These are phyloP conservation scores for Kodamaea suecica DNA, from an alignment of 1,139 yeast species.

Conservation along the genomic window DNA sequence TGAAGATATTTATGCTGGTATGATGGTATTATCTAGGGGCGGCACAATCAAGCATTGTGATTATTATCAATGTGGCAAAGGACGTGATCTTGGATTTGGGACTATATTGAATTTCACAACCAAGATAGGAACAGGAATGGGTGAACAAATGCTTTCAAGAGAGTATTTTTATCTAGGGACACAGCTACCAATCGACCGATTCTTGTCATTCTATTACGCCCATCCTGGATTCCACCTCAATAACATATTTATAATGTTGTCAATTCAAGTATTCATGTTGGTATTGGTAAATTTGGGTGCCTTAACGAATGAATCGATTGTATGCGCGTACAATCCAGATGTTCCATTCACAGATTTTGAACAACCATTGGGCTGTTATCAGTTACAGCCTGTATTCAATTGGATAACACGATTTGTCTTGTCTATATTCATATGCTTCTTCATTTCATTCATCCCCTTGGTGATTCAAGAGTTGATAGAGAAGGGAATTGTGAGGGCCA, in stretches of 20 bases:
- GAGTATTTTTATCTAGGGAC: constrained; percentile 84
- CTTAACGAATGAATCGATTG: constrained; percentile 54
- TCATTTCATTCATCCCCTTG: constrained; percentile 78
- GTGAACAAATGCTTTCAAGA: constrained; percentile 81
- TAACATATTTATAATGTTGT: constrained; percentile 72
- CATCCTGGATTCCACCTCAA: constrained; percentile 90
- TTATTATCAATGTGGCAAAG: constrained; percentile 88
- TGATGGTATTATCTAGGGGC: constrained; percentile 76
- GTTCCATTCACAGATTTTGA: constrained; percentile 59
- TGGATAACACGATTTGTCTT: constrained; percentile 82
- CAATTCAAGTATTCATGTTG: constrained; percentile 68
- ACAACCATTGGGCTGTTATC: constrained; percentile 70
- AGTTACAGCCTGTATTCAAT: constrained; percentile 66
- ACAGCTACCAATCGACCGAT: constrained; percentile 72
- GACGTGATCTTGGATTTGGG: constrained; percentile 83
- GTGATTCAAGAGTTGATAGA: constrained; percentile 78
- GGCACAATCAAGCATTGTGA: constrained; percentile 88
- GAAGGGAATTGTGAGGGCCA: constrained; percentile 65
- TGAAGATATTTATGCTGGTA: constrained; percentile 91
- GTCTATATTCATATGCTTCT: constrained; percentile 79
- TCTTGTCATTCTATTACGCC: constrained; percentile 82
- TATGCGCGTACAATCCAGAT: constrained; percentile 54
- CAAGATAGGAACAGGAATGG: constrained; percentile 94
- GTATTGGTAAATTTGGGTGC: constrained; percentile 69
- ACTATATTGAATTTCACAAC: constrained; percentile 82